Evolutionary conservation across 2,329 filamentous ascomycete species (phyloP), one percentile per base, ranked within the genome.

Genomic region (Neophaeococcomyces mojaviensis): DNA sequence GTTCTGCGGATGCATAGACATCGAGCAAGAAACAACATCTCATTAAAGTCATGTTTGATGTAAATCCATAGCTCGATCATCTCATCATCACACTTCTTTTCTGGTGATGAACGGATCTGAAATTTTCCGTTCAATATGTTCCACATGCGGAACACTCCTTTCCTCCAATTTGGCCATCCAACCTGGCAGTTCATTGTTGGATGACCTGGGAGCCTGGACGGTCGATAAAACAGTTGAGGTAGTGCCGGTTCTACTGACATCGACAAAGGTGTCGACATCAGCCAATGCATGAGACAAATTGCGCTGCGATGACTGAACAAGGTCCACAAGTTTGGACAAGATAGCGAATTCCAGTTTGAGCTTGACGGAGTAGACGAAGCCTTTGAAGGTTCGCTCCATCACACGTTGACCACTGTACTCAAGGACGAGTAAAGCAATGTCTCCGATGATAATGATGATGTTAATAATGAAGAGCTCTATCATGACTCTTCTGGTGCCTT

Each of bases 311-410:
- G 34, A 39, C 31, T 45, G 39, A 20, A 44, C 49, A 13, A 51
- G 36, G 13, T 48, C 49, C n/a, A 71, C 63, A 7, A 72, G 55
- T 42, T 67, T 66, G 6, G 73, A 64, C 3, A 80, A 61, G 30
- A 80, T 70, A 16, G 73, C 69, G 49, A 72, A 71, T 59, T 80
- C 78, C 3, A 78, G 68, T 45, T 76, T 75, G 28, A 76, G 63
- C 64, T 64, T 64, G 46, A 64, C 53, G 42, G 61, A 63, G 41
- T 64, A 64, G 0, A 54, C 57, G 7, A 62, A 63, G 1, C 64
- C 61, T 47, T 70, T 70, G 48, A 66, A 63, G 42, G 61, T 60
- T 8, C 64, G 62, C 51, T 71, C 66, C 9, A 69, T 49, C 2
- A 60, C 54, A 22, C 66, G 65, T 22, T 68, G 62, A 16, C 64